These are phyloP conservation scores for Vachellia collinsii DNA, from an alignment of 306 rosid genomes.

Conservation along the genomic window DNA sequence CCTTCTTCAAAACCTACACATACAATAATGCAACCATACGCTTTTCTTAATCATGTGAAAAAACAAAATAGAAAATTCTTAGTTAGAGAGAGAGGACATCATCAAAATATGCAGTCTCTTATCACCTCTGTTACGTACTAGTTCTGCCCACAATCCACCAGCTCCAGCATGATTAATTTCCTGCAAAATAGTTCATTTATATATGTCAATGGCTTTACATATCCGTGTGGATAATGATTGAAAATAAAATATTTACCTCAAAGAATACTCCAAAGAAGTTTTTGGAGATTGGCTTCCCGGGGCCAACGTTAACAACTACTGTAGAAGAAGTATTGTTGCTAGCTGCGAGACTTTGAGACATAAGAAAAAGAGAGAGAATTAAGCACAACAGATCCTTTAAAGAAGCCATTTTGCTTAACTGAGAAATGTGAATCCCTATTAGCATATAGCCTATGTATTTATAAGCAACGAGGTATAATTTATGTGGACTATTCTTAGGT, in stretches of 20 bases:
- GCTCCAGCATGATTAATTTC: not conserved
- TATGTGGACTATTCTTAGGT: too few species aligned
- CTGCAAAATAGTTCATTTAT: not conserved
- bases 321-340: not conserved
- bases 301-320: not conserved
- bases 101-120: not conserved
- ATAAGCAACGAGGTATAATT: too few species aligned
- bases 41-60: too few species aligned
- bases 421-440: too few species aligned
- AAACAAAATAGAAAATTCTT: too few species aligned
- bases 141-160: constrained; percentile 6
- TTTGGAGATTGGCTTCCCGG: not conserved
- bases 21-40: not conserved
- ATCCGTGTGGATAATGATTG: not conserved
- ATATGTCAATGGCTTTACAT: not conserved
- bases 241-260: not conserved
- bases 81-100: not conserved
- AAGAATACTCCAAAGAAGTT: not conserved
- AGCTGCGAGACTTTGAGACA: not conserved
- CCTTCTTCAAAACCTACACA: not conserved
- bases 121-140: not conserved
- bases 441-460: too few species aligned
- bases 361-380: not conserved
- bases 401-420: not conserved
- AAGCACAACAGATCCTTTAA: not conserved